Base-by-base conservation (phyloP, 2,329 filamentous ascomycete genomes). In the Calonectria pteridis region DNA sequence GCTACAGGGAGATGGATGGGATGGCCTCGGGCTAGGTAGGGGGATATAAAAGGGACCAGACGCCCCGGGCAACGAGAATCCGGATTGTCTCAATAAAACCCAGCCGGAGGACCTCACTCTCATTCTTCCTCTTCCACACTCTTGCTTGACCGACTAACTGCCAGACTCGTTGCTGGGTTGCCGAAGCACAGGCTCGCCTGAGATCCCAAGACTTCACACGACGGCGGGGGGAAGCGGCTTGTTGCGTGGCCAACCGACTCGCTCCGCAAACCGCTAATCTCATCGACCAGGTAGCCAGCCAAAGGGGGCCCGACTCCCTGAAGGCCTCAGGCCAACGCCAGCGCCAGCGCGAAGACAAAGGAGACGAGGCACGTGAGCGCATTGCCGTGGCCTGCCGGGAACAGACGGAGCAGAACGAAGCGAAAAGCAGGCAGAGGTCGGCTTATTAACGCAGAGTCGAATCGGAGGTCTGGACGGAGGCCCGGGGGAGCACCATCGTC, bases 21-120 rank as follows among this genome's bases (percentile, higher is more conserved):
- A 78, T 66, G 77, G 71, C 76, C 76, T 80, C 78, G 74, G 78
- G 67, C 73, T 43, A 73, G 59, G 55, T 68, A 46, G 33, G 53
- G 78, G 73, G 74, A 72, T 81, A 81, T 81, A 81, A 78, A 81
- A 81, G 69, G 78, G 75, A 76, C 75, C 35, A 64, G 72, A 73
- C 78, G 77, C 67, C 69, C 51, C 49, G 65, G 62, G 71, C 69
- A 72, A 66, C 72, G 58, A 63, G 43, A 74, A 76, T 69, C 64
- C 69, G 74, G 75, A 74, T 71, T 23, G 69, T 31, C 51, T 71
- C 37, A 65, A 64, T 72, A 55, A 71, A 66, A 68, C 63, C 69
- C 71, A 43, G 58, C 58, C 40, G 26, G 35, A 64, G 55, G 63
- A 40, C 69, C 75, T 67, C 70, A 51, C 64, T 63, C 65, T 72